These are phyloP conservation scores for Cnidoscolus chayamansa DNA, from an alignment of 441 rosid genomes.

Conservation along the genomic window DNA sequence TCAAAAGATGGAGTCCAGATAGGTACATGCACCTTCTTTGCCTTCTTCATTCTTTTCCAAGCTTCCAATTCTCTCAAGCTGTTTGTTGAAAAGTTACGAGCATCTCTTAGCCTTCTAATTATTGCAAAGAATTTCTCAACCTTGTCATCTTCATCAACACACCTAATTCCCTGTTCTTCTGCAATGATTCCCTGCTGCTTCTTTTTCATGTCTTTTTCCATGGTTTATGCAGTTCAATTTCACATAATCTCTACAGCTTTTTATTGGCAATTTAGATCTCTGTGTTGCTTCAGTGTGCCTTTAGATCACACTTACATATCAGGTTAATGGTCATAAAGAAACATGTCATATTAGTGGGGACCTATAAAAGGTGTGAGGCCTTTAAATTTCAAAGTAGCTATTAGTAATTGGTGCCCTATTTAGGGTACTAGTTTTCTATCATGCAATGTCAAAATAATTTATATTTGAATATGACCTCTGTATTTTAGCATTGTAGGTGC, in stretches of 20 bases:
- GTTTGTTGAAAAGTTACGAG: slow-evolving; percentile 10
- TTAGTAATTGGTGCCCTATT: slow-evolving; percentile 2
- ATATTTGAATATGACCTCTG: too few relatives aligned
- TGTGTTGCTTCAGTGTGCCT: slow-evolving; percentile 6
- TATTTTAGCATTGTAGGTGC: background rate
- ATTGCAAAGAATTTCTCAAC: slow-evolving; percentile 19
- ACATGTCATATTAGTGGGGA: slow-evolving; percentile 6
- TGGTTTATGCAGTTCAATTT: background rate
- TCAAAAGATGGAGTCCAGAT: slow-evolving; percentile 21
- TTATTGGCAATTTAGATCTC: background rate
- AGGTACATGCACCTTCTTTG: slow-evolving; percentile 7
- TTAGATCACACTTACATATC: background rate
- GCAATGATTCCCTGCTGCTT: background rate
- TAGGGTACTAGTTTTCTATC: background rate
- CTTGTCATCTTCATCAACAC: slow-evolving; percentile 4
- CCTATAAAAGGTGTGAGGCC: slow-evolving; percentile 5
- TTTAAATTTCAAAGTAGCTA: slow-evolving; percentile 15
- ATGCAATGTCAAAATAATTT: background rate
- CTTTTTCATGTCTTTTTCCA: slow-evolving; percentile 5
- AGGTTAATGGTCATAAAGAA: background rate
- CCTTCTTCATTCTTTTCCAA: slow-evolving; percentile 14
- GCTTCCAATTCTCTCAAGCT: slow-evolving; percentile 22
- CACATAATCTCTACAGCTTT: background rate
- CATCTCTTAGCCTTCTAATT: slow-evolving; percentile 18
- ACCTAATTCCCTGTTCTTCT: background rate